Conservation (phyloP, 1,284 basidiomycete species). For the Termitomyces sp. region DNA sequence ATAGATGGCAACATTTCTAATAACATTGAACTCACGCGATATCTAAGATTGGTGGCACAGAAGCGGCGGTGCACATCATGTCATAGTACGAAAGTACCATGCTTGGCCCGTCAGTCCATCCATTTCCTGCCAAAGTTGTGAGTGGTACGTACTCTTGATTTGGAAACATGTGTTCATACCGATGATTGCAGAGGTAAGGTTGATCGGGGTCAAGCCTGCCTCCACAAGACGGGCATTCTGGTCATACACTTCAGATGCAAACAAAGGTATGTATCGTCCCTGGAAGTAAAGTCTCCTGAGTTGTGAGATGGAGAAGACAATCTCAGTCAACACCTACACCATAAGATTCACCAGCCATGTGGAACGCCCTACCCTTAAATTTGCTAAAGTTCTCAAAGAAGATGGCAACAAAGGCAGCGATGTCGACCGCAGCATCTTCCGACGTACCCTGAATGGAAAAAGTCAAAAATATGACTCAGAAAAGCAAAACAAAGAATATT, state of each 20-base stretch:
- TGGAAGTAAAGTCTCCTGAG: conserved; percentile 20
- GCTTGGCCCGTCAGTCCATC: conserved; percentile 42
- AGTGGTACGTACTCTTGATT: neutral
- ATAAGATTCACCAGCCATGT: conserved; percentile 75
- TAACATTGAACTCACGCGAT: conserved; percentile 27
- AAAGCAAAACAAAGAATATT: conserved; percentile 1
- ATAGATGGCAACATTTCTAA: neutral
- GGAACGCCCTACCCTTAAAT: conserved; percentile 63
- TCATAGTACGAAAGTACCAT: conserved; percentile 43
- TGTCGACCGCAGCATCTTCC: conserved; percentile 34
- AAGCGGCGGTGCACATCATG: conserved; percentile 46
- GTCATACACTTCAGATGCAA: conserved; percentile 76
- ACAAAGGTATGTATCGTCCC: conserved; percentile 83
- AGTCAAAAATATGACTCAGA: conserved; percentile 13
- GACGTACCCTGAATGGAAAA: neutral
- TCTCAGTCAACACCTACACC: conserved; percentile 34
- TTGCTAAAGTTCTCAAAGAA: conserved; percentile 71
- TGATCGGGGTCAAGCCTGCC: conserved; percentile 68
- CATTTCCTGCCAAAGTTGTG: conserved; percentile 43
- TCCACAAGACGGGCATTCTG: conserved; percentile 60
- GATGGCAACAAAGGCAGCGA: conserved; percentile 64
- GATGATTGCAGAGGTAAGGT: conserved; percentile 76
- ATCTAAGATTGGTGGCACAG: conserved; percentile 36
- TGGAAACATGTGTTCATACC: conserved; percentile 36
- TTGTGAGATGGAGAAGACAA: neutral